Evolutionary conservation across 2,329 filamentous ascomycete species (phyloP), one percentile per base, ranked within the genome.

Genomic region (Cytospora mali): DNA sequence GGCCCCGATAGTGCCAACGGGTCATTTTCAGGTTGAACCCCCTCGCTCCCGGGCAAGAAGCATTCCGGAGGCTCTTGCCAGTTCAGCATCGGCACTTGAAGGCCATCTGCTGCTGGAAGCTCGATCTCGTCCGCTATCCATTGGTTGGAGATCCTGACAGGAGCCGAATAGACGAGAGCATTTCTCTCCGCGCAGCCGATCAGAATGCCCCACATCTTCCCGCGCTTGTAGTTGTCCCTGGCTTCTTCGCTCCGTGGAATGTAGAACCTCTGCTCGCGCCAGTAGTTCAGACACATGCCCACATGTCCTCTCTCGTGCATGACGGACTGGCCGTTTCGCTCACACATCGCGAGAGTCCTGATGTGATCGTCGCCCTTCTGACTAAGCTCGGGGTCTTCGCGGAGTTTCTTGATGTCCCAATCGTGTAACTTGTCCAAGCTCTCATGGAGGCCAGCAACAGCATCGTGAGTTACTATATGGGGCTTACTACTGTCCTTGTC

Each of bases 261-360:
- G 25, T 55, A 60, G 53, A 83, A 79, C 53, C 84, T 80, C 61
- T 80, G 78, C 68, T 88, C 82, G 73, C 86, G 88, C 91, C 91
- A 95, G 73, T 94, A 96, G 67, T 92, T 88, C 46, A 95, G 69
- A 55, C 84, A 86, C 61, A 94, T 76, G 1, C 92, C 92, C 28
- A 94, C 77, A 55, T 82, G 84, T 25, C 83, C 82, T 56, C 86
- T 80, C 16, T 83, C 82, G 74, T 95, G 90, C 83, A 94, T 89
- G 31, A 82, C 77, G 0, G 91, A 91, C 31, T 81, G 81, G 2
- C 91, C 91, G 71, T 90, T 89, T 66, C 83, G 86, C 62, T 84
- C 85, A 71, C 89, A 92, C 74, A 92, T 82, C 53, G 86, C 87
- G 56, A 82, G 76, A n/a, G 81, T 76, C 50, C 81, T 79, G 13